Percentiles rank a stretch among this genome's conserved stretches.
phyloP scores from a whole-genome alignment of 2,329 filamentous ascomycete species.

The Tricladium varicosporioides region DNA sequence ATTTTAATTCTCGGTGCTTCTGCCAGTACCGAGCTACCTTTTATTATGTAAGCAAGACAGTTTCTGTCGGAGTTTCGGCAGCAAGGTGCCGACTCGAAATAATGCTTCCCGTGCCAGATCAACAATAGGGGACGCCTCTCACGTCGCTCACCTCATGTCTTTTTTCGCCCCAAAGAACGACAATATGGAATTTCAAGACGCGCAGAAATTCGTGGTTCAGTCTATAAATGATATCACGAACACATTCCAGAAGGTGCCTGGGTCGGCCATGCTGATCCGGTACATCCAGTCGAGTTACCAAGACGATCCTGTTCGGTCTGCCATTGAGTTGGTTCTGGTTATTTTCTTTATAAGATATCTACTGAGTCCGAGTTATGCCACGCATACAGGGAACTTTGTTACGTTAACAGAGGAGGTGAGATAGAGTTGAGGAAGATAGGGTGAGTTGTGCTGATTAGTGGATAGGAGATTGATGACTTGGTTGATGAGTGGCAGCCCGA shows the following conservation, averaged over 20 bases:
- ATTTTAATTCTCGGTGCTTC: too few species aligned
- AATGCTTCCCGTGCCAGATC: not conserved
- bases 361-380: slow-evolving; percentile 87
- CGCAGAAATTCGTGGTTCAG: slow-evolving; percentile 52
- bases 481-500: slow-evolving; percentile 97
- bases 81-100: not conserved
- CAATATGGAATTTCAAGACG: slow-evolving; percentile 62
- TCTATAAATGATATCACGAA: slow-evolving; percentile 53
- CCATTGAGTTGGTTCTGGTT: slow-evolving; percentile 89
- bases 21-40: too few species aligned
- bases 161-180: slow-evolving; percentile 15
- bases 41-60: not conserved
- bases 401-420: slow-evolving; percentile 76
- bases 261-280: slow-evolving; percentile 88
- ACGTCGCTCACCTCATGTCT: slow-evolving; percentile 12
- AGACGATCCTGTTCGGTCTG: slow-evolving; percentile 90
- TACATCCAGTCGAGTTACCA: slow-evolving; percentile 98
- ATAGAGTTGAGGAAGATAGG: slow-evolving; percentile 22
- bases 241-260: slow-evolving; percentile 86
- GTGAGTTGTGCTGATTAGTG: not conserved
- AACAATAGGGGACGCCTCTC: slow-evolving; percentile 5
- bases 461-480: slow-evolving; percentile 86
- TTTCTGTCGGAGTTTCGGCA: not conserved
- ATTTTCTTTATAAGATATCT: slow-evolving; percentile 95
- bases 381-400: slow-evolving; percentile 84